Evolutionary conservation across 2,329 filamentous ascomycete genomes (phyloP).

Genomic region (Monilinia vaccinii-corymbosi): DNA sequence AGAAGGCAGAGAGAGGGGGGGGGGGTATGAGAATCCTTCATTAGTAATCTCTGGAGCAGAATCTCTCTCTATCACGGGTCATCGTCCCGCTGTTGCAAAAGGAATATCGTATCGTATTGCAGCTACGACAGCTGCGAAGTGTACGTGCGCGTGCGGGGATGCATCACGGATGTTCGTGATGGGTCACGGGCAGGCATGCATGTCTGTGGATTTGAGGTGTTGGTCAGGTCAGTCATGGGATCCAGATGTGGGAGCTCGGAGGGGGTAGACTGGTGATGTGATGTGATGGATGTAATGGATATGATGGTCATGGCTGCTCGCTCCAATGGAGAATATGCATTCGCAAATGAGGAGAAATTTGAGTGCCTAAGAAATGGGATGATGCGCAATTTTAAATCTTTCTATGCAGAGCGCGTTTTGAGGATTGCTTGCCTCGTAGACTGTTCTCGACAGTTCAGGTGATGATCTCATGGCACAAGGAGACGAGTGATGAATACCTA

Average conservation of each 20-base stretch:
- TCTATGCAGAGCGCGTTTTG: too few relatives aligned
- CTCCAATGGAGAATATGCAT: not conserved
- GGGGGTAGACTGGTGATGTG: too few relatives aligned
- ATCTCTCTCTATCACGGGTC: constrained; percentile 6
- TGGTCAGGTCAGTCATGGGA: not conserved
- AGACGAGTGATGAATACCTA: not conserved
- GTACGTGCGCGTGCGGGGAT: not conserved
- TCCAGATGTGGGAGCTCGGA: not conserved
- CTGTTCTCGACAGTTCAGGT: not conserved
- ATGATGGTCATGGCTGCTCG: not conserved
- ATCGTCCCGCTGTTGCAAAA: constrained; percentile 5
- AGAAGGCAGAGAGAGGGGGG: not conserved
- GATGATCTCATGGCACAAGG: not conserved
- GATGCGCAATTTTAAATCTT: not conserved
- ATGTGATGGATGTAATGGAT: not conserved
- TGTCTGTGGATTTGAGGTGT: not conserved
- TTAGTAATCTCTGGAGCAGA: not conserved
- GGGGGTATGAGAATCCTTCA: not conserved
- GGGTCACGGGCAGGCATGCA: not conserved
- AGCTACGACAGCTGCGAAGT: not conserved
- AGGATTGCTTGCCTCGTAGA: not conserved
- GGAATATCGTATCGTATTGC: constrained; percentile 6
- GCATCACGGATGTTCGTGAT: constrained; percentile 10
- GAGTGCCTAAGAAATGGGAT: not conserved
- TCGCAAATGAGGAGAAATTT: not conserved